Base-by-base conservation (phyloP, 345 rosid genomes). In the Heritiera littoralis region DNA sequence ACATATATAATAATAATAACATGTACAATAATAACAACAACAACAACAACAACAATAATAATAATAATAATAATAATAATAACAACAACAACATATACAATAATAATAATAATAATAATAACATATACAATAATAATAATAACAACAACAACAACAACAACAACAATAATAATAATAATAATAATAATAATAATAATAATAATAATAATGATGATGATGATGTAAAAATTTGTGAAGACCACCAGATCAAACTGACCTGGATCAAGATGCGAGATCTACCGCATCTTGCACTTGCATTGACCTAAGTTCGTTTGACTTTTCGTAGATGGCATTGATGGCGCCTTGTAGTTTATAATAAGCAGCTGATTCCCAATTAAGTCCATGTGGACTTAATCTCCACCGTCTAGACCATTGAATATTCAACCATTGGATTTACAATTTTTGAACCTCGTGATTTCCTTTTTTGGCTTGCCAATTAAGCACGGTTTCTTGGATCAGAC, bases 401-500 rank as follows among this genome's bases (percentile, higher is more conserved):
- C 79, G 59, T 77, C 55, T 55, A 51, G 45, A 10, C 0, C 3
- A n/a, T 20, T 35, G 38, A 3, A 35, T 35, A 35, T 35, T 35
- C 38, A 35, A 83, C 78, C 32, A 68, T 74, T 7, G 14, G 58
- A 52, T 30, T 61, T 64, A 35, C 28, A n/a, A 2, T 9, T 52
- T n/a, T 13, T 20, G 48, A 14, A 49, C 56, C 18, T 10, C 41
- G 30, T 17, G 56, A 63, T 64, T 28, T 72, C 18, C 6, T 40
- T 32, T 51, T 51, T 51, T 51, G 9, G 61, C 9, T 72, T 72
- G 9, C 54, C 20, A 78, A 49, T 48, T 48, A 46, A 73, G 79
- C 61, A 12, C 38, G 54, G 38, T 79, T 55, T 52, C 85, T 79
- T 79, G 82, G 78, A 76, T 76, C 80, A 10, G 70, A 76, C 46